Evolutionary conservation across 352 stramenopile genomes (phyloP).

Genomic region (Pythium aphanidermatum): DNA sequence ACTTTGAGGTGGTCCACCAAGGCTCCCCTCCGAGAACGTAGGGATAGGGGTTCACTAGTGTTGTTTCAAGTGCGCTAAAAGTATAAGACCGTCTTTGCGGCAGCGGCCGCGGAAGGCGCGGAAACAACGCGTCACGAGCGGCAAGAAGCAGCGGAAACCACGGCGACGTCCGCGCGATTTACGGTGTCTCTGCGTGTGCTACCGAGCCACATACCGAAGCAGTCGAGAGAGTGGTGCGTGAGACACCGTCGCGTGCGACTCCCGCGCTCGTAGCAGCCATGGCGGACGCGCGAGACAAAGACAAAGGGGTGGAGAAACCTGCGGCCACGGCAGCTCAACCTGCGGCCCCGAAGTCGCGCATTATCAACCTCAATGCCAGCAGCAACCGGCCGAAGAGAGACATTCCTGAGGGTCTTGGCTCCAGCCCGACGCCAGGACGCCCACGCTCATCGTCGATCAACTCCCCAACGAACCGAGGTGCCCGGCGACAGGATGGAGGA

Average conservation of each 20-base stretch:
- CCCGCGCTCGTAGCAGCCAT: constrained; percentile 1
- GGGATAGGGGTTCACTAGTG: neutral
- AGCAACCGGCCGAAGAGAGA: constrained; percentile 24
- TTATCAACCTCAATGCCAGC: constrained; percentile 30
- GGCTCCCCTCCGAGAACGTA: neutral
- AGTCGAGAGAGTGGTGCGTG: too few relatives aligned
- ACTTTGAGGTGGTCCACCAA: constrained; percentile 1
- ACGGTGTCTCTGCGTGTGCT: neutral
- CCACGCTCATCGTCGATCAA: neutral
- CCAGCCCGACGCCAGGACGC: constrained; percentile 9
- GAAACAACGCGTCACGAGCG: constrained; percentile 7
- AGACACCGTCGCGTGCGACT: too few relatives aligned
- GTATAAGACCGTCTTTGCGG: constrained; percentile 8
- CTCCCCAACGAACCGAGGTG: constrained; percentile 3
- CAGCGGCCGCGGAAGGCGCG: constrained; percentile 1
- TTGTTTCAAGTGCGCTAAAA: constrained; percentile 3
- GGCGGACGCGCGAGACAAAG: constrained; percentile 10
- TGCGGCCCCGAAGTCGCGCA: constrained; percentile 26
- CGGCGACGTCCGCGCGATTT: neutral
- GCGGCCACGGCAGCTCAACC: neutral
- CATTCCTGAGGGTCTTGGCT: constrained; percentile 13
- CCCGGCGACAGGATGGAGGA: neutral
- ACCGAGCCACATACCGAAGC: too few relatives aligned
- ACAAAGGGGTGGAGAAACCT: constrained; percentile 12
- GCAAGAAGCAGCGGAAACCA: neutral